Conservation (phyloP, 768 basidiomycete genomes). For the Phanerochaete sordida region DNA sequence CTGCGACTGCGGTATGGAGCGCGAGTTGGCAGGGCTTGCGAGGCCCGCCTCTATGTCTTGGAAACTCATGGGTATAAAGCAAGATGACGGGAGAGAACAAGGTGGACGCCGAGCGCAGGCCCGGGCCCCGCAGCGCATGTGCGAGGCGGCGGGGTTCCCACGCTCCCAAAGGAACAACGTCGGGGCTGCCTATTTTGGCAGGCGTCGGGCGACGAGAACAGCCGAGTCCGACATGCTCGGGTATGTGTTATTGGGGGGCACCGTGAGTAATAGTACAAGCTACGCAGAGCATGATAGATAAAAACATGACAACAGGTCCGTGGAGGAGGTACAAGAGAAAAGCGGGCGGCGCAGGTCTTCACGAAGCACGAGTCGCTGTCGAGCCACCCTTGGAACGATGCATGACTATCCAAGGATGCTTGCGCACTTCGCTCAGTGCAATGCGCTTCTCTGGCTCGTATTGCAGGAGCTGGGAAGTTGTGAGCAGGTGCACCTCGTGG, state of each 20-base stretch:
- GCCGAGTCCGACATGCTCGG: not conserved
- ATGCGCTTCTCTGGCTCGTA: conserved; percentile 78
- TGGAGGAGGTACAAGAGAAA: not conserved
- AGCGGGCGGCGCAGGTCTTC: not conserved
- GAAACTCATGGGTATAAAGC: conserved; percentile 38
- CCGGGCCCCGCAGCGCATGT: not conserved
- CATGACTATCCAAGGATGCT: conserved; percentile 85
- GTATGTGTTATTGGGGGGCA: not conserved
- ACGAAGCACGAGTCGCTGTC: conserved; percentile 2
- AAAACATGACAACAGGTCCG: not conserved
- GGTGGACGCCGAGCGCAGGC: not conserved
- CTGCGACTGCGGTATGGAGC: conserved; percentile 32
- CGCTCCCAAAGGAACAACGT: not conserved
- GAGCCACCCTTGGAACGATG: conserved; percentile 45
- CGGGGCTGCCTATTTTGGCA: not conserved
- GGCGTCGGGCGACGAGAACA: not conserved
- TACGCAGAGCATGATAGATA: not conserved
- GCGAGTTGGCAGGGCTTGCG: conserved; percentile 23
- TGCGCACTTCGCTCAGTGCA: conserved; percentile 66
- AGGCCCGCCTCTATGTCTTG: conserved; percentile 48
- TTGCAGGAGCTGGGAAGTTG: conserved; percentile 66
- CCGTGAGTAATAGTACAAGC: not conserved
- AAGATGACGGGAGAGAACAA: not conserved
- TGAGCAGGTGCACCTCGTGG: not conserved
- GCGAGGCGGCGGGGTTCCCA: not conserved